phyloP scores from a whole-genome alignment of 257 asterid genomes.

The Scutellaria baicalensis region DNA sequence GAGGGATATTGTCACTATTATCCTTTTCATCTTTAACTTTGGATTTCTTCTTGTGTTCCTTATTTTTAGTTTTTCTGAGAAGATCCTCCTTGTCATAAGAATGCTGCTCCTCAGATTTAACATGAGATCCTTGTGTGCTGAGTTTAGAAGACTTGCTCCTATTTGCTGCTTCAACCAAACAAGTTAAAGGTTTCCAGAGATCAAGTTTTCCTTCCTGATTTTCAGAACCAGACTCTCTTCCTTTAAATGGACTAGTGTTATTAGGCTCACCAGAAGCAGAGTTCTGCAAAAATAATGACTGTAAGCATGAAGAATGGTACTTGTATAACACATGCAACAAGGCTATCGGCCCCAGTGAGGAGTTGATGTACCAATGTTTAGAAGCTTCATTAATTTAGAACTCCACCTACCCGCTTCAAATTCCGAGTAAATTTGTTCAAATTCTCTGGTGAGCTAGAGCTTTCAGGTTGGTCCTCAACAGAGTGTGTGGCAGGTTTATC shows the following conservation, averaged over 20 bases:
- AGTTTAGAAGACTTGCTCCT: slow-evolving; percentile 62
- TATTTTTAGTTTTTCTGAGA: slow-evolving; percentile 39
- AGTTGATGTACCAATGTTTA: background rate
- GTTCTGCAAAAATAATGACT: slow-evolving; percentile 35
- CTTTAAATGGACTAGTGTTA: slow-evolving; percentile 37
- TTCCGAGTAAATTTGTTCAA: slow-evolving; percentile 47
- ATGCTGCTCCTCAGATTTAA: slow-evolving; percentile 38
- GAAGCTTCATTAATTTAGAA: background rate
- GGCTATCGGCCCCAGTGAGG: background rate
- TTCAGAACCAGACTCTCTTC: slow-evolving; percentile 31
- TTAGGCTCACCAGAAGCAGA: slow-evolving; percentile 42
- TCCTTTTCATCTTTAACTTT: slow-evolving; percentile 40
- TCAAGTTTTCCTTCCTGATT: slow-evolving; percentile 52
- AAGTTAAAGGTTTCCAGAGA: slow-evolving; percentile 68
- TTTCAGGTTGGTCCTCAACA: slow-evolving; percentile 44
- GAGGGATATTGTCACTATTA: slow-evolving; percentile 22
- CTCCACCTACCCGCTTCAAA: slow-evolving; percentile 48
- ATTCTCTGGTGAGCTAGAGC: slow-evolving; percentile 61
- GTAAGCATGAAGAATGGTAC: slow-evolving; percentile 2
- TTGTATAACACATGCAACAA: background rate
- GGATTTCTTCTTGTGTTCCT: slow-evolving; percentile 38
- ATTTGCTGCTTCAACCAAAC: slow-evolving; percentile 80
- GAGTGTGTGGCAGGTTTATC: slow-evolving; percentile 47
- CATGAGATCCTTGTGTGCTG: slow-evolving; percentile 37
- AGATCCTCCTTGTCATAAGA: slow-evolving; percentile 44